phyloP scores from a whole-genome alignment of 805 yeast species.

The Candida ovalis region DNA sequence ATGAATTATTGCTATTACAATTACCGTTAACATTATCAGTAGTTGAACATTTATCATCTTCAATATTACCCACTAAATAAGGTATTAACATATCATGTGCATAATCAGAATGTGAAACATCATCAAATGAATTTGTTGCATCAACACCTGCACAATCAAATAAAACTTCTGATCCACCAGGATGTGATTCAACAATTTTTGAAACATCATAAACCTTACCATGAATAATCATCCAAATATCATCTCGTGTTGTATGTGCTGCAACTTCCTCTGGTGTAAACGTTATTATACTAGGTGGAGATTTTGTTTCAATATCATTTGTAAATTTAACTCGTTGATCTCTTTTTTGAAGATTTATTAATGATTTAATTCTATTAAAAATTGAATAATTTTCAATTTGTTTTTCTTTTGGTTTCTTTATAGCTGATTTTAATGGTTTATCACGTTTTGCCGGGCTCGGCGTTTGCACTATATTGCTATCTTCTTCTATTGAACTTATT shows the following conservation, averaged over 20 bases:
- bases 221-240: conserved; percentile 69
- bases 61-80: conserved; percentile 72
- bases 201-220: conserved; percentile 68
- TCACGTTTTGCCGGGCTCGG: neutral
- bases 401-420: neutral
- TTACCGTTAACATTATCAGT: neutral
- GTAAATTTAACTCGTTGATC: neutral
- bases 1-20: neutral
- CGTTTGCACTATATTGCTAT: neutral
- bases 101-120: conserved; percentile 69
- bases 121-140: conserved; percentile 67
- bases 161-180: conserved; percentile 84
- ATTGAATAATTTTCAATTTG: neutral
- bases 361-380: neutral
- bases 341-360: neutral
- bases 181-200: conserved; percentile 54
- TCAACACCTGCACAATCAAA: conserved; percentile 79
- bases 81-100: conserved; percentile 88
- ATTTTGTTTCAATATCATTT: neutral
- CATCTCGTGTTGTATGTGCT: conserved; percentile 43
- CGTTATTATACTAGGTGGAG: neutral
- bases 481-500: neutral
- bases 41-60: conserved; percentile 22
- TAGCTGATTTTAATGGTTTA: neutral
- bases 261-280: conserved; percentile 39